phyloP scores from a whole-genome alignment of 1,284 basidiomycete genomes.

The Athelia sp. region DNA sequence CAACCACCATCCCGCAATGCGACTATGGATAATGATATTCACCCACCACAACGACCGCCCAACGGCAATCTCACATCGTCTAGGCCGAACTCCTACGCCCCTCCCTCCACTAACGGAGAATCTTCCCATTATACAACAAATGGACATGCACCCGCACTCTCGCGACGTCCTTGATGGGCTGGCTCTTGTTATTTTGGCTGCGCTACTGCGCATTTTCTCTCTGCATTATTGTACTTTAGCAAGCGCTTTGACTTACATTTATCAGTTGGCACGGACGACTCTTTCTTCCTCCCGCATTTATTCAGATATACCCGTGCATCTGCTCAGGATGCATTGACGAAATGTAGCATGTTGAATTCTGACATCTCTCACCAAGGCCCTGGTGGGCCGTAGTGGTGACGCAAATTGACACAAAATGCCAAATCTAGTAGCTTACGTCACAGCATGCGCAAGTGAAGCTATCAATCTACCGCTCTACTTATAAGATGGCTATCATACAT shows the following conservation, averaged over 20 bases:
- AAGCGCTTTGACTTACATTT: conserved; percentile 32
- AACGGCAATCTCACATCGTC: conserved; percentile 36
- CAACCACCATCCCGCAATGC: conserved; percentile 25
- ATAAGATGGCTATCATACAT: too few relatives aligned
- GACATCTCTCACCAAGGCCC: too few relatives aligned
- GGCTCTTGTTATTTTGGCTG: conserved; percentile 2
- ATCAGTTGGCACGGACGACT: conserved; percentile 38
- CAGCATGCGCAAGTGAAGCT: too few relatives aligned
- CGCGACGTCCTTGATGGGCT: conserved; percentile 42
- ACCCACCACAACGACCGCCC: conserved; percentile 36
- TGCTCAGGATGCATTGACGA: not conserved
- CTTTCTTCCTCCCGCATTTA: conserved; percentile 31
- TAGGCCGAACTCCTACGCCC: conserved; percentile 54
- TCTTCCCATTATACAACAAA: conserved; percentile 36
- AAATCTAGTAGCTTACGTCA: too few relatives aligned
- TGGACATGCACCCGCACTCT: conserved; percentile 39
- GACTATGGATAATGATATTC: conserved; percentile 47
- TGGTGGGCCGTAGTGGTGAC: too few relatives aligned
- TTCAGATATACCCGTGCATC: conserved; percentile 36
- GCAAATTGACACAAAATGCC: too few relatives aligned
- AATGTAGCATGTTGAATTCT: not conserved
- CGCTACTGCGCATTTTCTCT: conserved; percentile 13
- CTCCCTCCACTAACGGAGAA: conserved; percentile 44
- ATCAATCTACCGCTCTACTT: too few relatives aligned
- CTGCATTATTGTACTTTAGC: conserved; percentile 36